These are phyloP conservation scores for Esteya vermicola DNA, from an alignment of 2,329 filamentous ascomycete genomes.

Conservation along the genomic window DNA sequence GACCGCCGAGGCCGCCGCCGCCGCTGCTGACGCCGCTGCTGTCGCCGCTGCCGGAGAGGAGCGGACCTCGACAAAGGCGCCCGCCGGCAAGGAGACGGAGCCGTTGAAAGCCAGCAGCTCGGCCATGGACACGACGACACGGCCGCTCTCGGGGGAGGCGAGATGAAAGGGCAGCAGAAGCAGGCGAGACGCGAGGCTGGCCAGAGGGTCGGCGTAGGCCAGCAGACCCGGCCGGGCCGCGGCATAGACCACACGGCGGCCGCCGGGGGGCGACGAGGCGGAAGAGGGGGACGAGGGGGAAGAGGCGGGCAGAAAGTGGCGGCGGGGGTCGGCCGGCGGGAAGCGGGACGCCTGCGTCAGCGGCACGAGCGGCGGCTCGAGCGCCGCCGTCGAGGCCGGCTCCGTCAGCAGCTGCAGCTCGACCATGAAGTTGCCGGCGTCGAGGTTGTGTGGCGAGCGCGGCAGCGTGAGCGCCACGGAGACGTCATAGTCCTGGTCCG, in stretches of 20 bases:
- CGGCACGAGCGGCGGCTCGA: no score
- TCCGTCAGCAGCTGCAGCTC: constrained; percentile 54
- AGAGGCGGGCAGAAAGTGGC: no score
- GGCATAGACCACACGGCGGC: constrained; percentile 35
- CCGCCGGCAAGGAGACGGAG: constrained; percentile 23
- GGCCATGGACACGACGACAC: constrained; percentile 54
- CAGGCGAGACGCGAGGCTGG: constrained; percentile 46
- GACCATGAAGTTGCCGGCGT: constrained; percentile 89
- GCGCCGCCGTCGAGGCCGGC: constrained; percentile 5
- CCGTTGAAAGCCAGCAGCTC: constrained; percentile 52
- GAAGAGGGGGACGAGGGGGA: not conserved
- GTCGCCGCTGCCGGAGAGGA: constrained; percentile 13
- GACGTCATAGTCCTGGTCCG: constrained; percentile 74
- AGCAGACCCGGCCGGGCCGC: constrained; percentile 65
- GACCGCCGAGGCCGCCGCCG: not conserved
- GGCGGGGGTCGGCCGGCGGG: no score
- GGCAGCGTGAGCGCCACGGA: constrained; percentile 62
- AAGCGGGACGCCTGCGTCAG: no score
- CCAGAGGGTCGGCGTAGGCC: constrained; percentile 60
- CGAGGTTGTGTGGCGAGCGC: constrained; percentile 59
- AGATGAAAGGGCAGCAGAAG: constrained; percentile 56
- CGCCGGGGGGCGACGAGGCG: constrained; percentile 6
- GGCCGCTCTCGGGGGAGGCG: constrained; percentile 50
- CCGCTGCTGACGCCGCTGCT: no score
- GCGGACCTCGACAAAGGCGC: constrained; percentile 50